Conservation (phyloP, 2,329 filamentous ascomycete genomes). For the Aspergillus fructus region DNA sequence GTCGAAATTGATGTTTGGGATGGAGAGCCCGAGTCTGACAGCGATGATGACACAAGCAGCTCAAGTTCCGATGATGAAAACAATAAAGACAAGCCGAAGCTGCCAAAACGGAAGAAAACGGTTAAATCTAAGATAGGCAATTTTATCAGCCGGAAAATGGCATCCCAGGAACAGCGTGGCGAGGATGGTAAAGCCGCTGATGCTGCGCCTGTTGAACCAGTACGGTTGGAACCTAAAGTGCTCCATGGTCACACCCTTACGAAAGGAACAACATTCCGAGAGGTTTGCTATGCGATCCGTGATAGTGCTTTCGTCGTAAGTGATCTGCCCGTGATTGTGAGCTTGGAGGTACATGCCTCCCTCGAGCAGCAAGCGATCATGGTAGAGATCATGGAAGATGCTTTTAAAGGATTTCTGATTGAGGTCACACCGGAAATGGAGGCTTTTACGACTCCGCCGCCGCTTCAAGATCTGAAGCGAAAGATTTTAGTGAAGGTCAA, state of each 20-base stretch:
- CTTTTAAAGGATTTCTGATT: slow-evolving; percentile 75
- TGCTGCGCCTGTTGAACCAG: slow-evolving; percentile 6
- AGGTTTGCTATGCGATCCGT: slow-evolving; percentile 77
- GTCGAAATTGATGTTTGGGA: slow-evolving; percentile 97
- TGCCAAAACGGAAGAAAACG: slow-evolving; percentile 22
- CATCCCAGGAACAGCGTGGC: neutral
- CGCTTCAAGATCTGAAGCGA: slow-evolving; percentile 67
- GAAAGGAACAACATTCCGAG: slow-evolving; percentile 79
- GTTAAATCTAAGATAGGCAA: slow-evolving; percentile 25
- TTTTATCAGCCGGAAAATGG: slow-evolving; percentile 22
- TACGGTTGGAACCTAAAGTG: slow-evolving; percentile 70
- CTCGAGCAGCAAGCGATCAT: slow-evolving; percentile 83
- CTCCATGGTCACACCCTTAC: slow-evolving; percentile 86
- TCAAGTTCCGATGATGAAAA: slow-evolving; percentile 25
- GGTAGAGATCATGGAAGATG: slow-evolving; percentile 90
- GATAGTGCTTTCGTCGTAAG: slow-evolving; percentile 75
- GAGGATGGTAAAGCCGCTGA: neutral
- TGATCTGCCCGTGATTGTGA: slow-evolving; percentile 82
- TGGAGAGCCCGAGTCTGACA: slow-evolving; percentile 53
- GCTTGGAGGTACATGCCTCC: slow-evolving; percentile 85
- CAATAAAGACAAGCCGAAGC: slow-evolving; percentile 21
- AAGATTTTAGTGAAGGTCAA: slow-evolving; percentile 88
- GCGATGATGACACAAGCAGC: slow-evolving; percentile 33
- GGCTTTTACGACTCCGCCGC: slow-evolving; percentile 58
- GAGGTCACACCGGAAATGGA: slow-evolving; percentile 60